phyloP scores from a whole-genome alignment of 352 stramenopile genomes.

The Pythium pyrilobum region DNA sequence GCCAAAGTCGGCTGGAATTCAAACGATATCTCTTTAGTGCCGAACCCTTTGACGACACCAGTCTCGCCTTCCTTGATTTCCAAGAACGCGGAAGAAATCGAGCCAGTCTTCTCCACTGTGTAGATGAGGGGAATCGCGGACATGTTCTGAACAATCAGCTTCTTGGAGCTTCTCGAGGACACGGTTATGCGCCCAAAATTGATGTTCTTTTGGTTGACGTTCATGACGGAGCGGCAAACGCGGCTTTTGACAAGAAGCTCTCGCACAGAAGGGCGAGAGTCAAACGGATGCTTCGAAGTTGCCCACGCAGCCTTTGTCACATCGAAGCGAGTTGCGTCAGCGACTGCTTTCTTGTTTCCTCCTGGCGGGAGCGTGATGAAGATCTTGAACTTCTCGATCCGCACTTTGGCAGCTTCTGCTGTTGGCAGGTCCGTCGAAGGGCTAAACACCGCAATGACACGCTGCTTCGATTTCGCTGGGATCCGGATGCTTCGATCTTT shows the following conservation, averaged over 20 bases:
- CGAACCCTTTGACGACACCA: slow-evolving; percentile 84
- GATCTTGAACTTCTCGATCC: slow-evolving; percentile 85
- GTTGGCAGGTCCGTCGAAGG: slow-evolving; percentile 35
- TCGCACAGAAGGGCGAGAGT: slow-evolving; percentile 67
- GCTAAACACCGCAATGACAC: slow-evolving; percentile 75
- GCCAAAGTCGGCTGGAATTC: slow-evolving; percentile 84
- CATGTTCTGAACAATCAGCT: slow-evolving; percentile 84
- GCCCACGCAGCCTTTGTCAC: slow-evolving; percentile 56
- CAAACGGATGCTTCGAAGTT: slow-evolving; percentile 76
- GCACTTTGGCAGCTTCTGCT: slow-evolving; percentile 51
- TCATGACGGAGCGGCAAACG: slow-evolving; percentile 84
- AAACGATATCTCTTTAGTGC: slow-evolving; percentile 86
- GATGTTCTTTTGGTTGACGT: slow-evolving; percentile 91
- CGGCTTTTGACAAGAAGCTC: slow-evolving; percentile 81
- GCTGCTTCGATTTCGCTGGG: slow-evolving; percentile 68
- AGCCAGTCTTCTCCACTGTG: slow-evolving; percentile 85
- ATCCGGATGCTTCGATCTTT: slow-evolving; percentile 81
- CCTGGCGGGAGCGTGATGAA: slow-evolving; percentile 82
- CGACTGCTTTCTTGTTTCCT: slow-evolving; percentile 80
- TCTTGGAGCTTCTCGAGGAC: slow-evolving; percentile 83
- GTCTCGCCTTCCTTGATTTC: slow-evolving; percentile 87
- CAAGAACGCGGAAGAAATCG: slow-evolving; percentile 87
- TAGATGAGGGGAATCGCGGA: slow-evolving; percentile 81
- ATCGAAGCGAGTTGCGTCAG: slow-evolving; percentile 51
- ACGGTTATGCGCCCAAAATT: slow-evolving; percentile 87